Evolutionary conservation across 345 rosid species (phyloP).

Genomic region (Ceriops tagal): DNA sequence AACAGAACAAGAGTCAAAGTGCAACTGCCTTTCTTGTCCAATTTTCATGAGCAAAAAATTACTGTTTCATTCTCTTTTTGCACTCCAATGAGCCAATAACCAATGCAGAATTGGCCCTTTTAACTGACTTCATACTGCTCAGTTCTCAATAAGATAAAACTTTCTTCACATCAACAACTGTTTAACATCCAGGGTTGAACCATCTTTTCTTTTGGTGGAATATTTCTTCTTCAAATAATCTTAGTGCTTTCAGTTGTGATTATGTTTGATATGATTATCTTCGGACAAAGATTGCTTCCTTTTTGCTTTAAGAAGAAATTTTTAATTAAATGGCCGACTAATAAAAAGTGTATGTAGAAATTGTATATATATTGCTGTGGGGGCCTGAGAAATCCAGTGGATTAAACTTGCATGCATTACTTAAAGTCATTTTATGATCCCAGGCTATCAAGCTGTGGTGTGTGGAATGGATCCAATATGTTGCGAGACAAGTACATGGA

Average conservation of each 20-base stretch:
- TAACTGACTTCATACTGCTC: neutral
- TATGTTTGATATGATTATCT: neutral
- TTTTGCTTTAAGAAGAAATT: neutral
- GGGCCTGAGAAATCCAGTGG: neutral
- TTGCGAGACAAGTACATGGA: conserved; percentile 86
- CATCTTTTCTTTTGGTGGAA: neutral
- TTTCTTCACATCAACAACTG: neutral
- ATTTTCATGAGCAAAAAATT: neutral
- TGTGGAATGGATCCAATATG: conserved; percentile 97
- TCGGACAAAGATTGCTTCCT: neutral
- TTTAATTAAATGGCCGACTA: neutral
- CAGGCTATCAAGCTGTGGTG: conserved; percentile 83
- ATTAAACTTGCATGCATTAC: neutral
- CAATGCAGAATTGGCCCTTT: neutral
- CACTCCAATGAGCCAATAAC: neutral
- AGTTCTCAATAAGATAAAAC: neutral
- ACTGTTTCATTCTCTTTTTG: neutral
- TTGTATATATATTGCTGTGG: neutral
- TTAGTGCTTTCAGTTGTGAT: neutral
- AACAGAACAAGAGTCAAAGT: neutral
- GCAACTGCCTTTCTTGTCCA: neutral
- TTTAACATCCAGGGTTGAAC: neutral
- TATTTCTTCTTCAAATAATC: conserved; percentile 1
- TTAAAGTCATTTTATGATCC: conserved; percentile 4
- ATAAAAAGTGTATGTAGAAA: neutral